Evolutionary conservation across 2,329 filamentous ascomycete genomes (phyloP), one percentile per base, ranked within the genome.

Genomic region (Pyrenophora seminiperda): DNA sequence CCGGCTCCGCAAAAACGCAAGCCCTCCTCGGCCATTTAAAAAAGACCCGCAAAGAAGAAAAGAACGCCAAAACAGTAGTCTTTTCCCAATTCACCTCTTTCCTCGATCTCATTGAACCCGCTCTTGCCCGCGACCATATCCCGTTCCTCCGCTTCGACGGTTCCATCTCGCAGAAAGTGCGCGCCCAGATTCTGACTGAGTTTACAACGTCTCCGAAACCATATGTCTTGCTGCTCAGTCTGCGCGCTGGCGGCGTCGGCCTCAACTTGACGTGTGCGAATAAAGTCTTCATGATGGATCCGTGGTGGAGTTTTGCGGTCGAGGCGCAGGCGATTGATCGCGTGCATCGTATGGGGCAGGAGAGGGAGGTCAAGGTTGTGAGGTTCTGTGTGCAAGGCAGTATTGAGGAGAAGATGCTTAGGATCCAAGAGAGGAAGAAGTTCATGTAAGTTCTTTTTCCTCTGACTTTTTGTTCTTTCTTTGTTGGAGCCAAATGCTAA

Each of bases 71-170:
- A 74, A 91, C 89, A 1, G 92, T 97, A 17, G 87, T 99, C 24
- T 99, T 99, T 75, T 94, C 89, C 48, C 94, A 99, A 73, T 99
- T 99, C 73, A 99, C 94, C 0, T 95, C 92, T 0, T 99, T 97
- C 72, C 83, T 99, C 61, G 87, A 91, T 57, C 84, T 99, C 10
- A 95, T 99, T 56, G 88, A 91, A 58, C 89, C 91, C 0, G 90
- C 91, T 0, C 82, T 99, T 3, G 71, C 77, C 1, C 82, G 84
- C 33, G 84, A 86, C 11, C 86, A 88, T 31, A 89, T 99, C 65
- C 79, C 81, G 0, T 90, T 87, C 67, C 79, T 97, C n/a, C 89
- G 94, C 5, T 87, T 99, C 32, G 94, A 99, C 70, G 94, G 94
- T 3, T 86, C 87, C 14, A 93, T 97, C 85, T 79, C 86, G 0